Evolutionary conservation across 352 stramenopile genomes (phyloP), one percentile per base, ranked within the genome.

Genomic region (Peronospora belbahrii): DNA sequence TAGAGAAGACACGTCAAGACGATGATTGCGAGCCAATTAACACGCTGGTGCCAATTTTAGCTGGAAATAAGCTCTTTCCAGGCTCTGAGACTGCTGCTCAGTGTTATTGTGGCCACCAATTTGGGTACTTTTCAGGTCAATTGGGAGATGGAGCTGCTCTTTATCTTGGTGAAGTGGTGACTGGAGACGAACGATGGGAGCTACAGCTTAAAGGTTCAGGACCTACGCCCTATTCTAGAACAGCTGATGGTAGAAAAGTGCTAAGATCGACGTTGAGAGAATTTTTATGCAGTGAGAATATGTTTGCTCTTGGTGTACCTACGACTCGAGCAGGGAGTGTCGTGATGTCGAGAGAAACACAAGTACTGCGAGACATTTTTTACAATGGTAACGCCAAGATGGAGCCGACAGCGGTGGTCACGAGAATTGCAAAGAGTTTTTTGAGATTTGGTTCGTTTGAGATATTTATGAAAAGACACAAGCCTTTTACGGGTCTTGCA

Each of bases 171-270:
- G 85, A 96, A 61, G 69, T 94, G 23, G 67, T 85, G 25, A 48
- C 52, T 32, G 44, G 41, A n/a, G 41, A 62, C 6, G 42, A 62
- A 37, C 53, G 83, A 9, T 97, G 84, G 62, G 96, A 99, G 67
- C 62, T 98, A 37, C 96, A 98, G 62, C 68, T 98, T 10, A 98
- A 99, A 55, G 96, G 96, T 6, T 91, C 85, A 1, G 96, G 96
- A 0, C 82, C 81, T 42, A 99, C 96, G 2, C 94, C 95, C 2
- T 99, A 94, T 65, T 97, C 91, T 39, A 77, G 96, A 27, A 85
- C 81, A 19, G 94, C 86, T 0, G 95, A 98, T 61, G 95, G 95
- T 27, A 70, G 95, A 17, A 97, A 96, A 53, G 93, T 93, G 18
- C 49, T 88, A 31, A 70, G 96, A 32, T 98, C 90, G 2, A 97